Evolutionary conservation across 1,284 basidiomycete species (phyloP), one percentile per base, ranked within the genome.

Genomic region (Melampsora americana): DNA sequence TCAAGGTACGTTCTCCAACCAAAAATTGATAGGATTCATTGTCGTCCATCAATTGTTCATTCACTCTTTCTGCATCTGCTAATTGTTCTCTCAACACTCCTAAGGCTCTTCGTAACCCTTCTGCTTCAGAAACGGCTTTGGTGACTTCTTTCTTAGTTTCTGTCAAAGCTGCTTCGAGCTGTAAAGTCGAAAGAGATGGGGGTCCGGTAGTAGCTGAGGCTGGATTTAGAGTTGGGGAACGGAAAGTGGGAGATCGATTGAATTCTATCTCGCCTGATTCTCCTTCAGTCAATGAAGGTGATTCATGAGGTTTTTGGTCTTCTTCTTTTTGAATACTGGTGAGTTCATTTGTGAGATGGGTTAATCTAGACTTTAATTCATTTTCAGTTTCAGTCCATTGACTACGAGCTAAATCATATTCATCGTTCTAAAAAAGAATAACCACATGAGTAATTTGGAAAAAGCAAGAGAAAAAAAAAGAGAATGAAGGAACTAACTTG

Each of bases 1-100:
- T 93, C 56, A 97, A 84, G 0, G 94, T 96, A 84, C 88, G 89
- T 84, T 96, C 93, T 77, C 92, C 86, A 35, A 96, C 84, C 61
- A 97, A 86, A 78, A 93, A 92, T 86, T 95, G 93, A 85, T 93
- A 97, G 66, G 91, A 91, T 83, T 95, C 93, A 83, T 95, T 96
- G 81, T 96, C 93, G 82, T 96, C 93, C 82, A 82, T 79, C 12
- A 86, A 78, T 56, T 78, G 77, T 46, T 53, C 28, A 50, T 72
- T 77, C 12, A 78, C 66, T 46, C 73, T 50, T 75, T 68, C 66
- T 14, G 66, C 48, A 48, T 75, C 73, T 14, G 56, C 56, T 23
- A 75, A 46, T 39, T 75, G 73, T 20, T 35, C 44, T 30, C 66
- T 75, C 9, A 75, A 16, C 18, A 35, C 30, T 62, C 30, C 60